Base-by-base conservation (phyloP, 2,329 filamentous ascomycete species). In the Cadophora luteo-olivacea region DNA sequence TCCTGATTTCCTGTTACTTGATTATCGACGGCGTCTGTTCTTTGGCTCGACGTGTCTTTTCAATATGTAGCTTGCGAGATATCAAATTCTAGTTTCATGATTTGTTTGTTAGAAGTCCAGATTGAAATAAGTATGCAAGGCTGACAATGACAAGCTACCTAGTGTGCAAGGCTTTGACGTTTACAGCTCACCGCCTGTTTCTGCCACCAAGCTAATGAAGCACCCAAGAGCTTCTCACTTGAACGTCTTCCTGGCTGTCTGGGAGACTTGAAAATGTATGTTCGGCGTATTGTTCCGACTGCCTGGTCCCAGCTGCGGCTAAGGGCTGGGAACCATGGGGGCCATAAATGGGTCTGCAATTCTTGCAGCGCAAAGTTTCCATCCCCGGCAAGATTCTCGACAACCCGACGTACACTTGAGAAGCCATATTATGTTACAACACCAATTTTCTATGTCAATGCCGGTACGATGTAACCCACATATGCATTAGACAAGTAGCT, bases 361-460 rank as follows among this genome's bases (percentile, higher is more conserved):
- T 72, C 69, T 32, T 77, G 76, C 36, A 64, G 70, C 33, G 64
- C 33, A 41, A 72, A 63, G 32, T 45, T 32, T 14, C 33, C 57
- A 8, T 25, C 55, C 45, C 61, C 63, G 36, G 38, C 58, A 49
- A 63, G 65, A 14, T 73, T 70, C 65, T 73, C 73, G 11, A 75
- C 67, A 49, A 68, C 72, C 0, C 67, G 64, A n/a, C 60, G 45
- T 16, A 54, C 57, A n/a, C 11, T 61, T 3, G 79, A 82, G 69
- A 98, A 98, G 82, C 94, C 95, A 9, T 97, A 91, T 83, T 99
- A 98, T 84, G 85, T 97, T 76, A 98, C 96, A 5, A 97, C 94
- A 9, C 96, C 96, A 2, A 99, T 99, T 68, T 99, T 98, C 84
- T 99, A 99, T 81, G 96, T 99, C 82, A 99, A 99, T 86, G 93